Base-by-base conservation (phyloP, 2,329 filamentous ascomycete genomes). In the Diplocarpon rosae region DNA sequence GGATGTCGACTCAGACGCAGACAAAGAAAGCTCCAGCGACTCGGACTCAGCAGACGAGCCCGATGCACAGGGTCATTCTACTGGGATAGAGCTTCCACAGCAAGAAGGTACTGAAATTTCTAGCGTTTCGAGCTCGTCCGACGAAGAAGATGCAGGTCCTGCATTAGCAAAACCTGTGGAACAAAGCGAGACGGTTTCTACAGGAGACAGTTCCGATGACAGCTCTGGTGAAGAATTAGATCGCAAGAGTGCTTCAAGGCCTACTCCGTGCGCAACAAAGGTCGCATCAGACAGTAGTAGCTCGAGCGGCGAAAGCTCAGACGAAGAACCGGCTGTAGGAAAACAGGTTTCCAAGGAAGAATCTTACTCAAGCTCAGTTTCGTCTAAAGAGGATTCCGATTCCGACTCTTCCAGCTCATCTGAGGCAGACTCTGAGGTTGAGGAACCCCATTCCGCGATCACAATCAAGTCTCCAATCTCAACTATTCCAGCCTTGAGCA, bases 401-500 rank as follows among this genome's bases (percentile, higher is more conserved):
- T 43, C 42, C 20, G 38, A 45, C 35, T 48, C 45, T 1, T 47
- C 46, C 29, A 46, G 52, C 10, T 41, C 45, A 20, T 53, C 50
- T 17, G 48, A 49, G 2, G 40, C 42, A 13, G 46, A 51, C 35
- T 39, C 45, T 12, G 42, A 50, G 40, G 29, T 29, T 7, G 42
- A 54, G 20, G 48, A 58, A 51, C 24, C 37, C 17, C 40, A 48
- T 24, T 44, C 48, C 11, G 24, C 42, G 29, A 41, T 39, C 15
- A 37, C 45, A 13, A 56, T 59, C 31, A 51, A 52, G 20, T 52
- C 57, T 2, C 48, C 47, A 47, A 69, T 68, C 49, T 76, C 74
- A 1, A 70, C 73, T 3, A 62, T 68, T 37, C 75, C 72, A 10
- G 59, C 66, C 29, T 68, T 80, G 35, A 72, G 69, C 20, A 75